phyloP scores from a whole-genome alignment of 768 basidiomycete genomes.

The Boletus speciosus region DNA sequence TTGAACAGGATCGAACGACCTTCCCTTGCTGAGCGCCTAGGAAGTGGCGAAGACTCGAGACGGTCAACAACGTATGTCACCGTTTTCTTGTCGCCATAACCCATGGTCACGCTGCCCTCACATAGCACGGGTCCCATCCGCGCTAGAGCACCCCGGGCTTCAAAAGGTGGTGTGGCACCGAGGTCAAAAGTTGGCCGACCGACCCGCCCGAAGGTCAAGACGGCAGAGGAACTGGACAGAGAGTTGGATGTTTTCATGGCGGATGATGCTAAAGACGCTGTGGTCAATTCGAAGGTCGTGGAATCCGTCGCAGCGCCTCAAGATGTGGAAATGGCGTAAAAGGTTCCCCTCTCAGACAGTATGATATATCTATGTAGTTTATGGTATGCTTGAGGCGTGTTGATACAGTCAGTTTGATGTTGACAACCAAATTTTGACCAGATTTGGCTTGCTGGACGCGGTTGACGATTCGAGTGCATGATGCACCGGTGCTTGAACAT shows the following conservation, averaged over 20 bases:
- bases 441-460: neutral
- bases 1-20: slow-evolving; percentile 75
- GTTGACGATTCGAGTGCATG: neutral
- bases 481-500: slow-evolving; percentile 29
- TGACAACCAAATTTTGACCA: neutral
- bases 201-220: slow-evolving; percentile 54
- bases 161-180: slow-evolving; percentile 9
- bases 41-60: slow-evolving; percentile 39
- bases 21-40: slow-evolving; percentile 63
- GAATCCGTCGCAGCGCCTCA: slow-evolving; percentile 21
- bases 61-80: slow-evolving; percentile 12
- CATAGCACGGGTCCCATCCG: slow-evolving; percentile 45
- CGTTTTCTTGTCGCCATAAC: neutral
- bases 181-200: slow-evolving; percentile 31
- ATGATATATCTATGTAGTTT: slow-evolving; percentile 21
- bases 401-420: neutral
- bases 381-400: slow-evolving; percentile 3
- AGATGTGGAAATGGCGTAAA: slow-evolving; percentile 55
- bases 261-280: slow-evolving; percentile 38
- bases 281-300: slow-evolving; percentile 15
- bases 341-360: neutral
- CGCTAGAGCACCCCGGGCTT: slow-evolving; percentile 25
- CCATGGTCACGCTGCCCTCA: neutral
- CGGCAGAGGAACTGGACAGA: slow-evolving; percentile 80
- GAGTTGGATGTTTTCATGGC: slow-evolving; percentile 88